These are phyloP conservation scores for Ustilago sp. DNA, from an alignment of 1,284 basidiomycete species.

Conservation along the genomic window DNA sequence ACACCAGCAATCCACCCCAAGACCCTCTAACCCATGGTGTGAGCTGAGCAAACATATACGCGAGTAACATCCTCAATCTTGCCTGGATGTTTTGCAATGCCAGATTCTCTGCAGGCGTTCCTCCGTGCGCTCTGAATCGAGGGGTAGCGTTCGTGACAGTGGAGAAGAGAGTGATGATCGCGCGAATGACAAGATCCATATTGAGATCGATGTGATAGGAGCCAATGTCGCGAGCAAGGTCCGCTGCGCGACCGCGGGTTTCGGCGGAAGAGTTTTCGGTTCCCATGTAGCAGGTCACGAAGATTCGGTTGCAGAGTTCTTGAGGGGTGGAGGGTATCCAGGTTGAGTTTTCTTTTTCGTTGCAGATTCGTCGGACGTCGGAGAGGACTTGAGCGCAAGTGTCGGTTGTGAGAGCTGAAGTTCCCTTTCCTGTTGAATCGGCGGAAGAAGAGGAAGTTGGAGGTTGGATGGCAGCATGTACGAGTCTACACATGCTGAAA, in stretches of 20 bases:
- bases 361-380: constrained; percentile 88
- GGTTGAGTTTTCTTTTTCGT: constrained; percentile 81
- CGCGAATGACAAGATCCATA: constrained; percentile 91
- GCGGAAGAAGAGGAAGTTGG: neutral
- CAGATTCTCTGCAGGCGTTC: constrained; percentile 87
- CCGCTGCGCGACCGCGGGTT: constrained; percentile 86
- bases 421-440: neutral
- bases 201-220: constrained; percentile 88
- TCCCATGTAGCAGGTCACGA: constrained; percentile 99
- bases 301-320: constrained; percentile 87
- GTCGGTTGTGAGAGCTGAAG: constrained; percentile 30
- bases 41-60: constrained; percentile 96
- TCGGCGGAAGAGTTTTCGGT: constrained; percentile 93
- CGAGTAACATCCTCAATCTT: constrained; percentile 91
- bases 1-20: constrained; percentile 86
- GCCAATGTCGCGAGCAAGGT: constrained; percentile 87
- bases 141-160: constrained; percentile 86
- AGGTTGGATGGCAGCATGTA: constrained; percentile 75
- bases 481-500: constrained; percentile 93
- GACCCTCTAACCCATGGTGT: constrained; percentile 91
- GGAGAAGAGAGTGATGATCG: constrained; percentile 84
- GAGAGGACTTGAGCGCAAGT: constrained; percentile 86
- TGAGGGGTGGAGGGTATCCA: constrained; percentile 87
- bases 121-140: constrained; percentile 88
- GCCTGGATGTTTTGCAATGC: constrained; percentile 99